Conservation (phyloP, 1,284 basidiomycete genomes). For the Ceratobasidium sp. region DNA sequence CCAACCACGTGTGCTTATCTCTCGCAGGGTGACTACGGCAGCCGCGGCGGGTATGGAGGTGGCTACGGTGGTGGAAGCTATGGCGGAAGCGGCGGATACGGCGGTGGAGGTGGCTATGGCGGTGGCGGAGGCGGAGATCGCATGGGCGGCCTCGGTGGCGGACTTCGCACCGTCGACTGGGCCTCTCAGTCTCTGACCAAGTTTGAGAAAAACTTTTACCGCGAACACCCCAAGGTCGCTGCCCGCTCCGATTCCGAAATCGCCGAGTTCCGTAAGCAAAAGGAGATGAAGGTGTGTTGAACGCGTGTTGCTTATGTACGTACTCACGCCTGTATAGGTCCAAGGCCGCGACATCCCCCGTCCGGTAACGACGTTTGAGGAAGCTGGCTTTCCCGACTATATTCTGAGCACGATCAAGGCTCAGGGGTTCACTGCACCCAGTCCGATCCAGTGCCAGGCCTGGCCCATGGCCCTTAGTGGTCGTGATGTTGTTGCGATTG, state of each 20-base stretch:
- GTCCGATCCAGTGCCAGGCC: constrained; percentile 96
- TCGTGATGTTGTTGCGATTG: constrained; percentile 94
- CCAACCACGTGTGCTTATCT: not conserved
- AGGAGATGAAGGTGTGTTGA: constrained; percentile 83
- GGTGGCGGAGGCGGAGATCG: constrained; percentile 70
- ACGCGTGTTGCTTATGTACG: constrained; percentile 5
- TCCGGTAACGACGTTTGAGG: constrained; percentile 91
- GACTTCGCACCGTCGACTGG: constrained; percentile 90
- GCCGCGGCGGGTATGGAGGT: constrained; percentile 44
- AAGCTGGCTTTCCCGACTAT: constrained; percentile 96
- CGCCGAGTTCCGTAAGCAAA: constrained; percentile 80
- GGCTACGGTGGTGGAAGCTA: constrained; percentile 47
- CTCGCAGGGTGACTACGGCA: constrained; percentile 47
- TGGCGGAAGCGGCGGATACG: constrained; percentile 54
- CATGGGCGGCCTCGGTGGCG: constrained; percentile 84
- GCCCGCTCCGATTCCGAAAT: constrained; percentile 84
- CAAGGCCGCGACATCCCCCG: constrained; percentile 89
- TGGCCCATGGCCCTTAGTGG: constrained; percentile 98
- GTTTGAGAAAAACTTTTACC: constrained; percentile 98
- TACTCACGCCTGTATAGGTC: constrained; percentile 61
- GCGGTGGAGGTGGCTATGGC: constrained; percentile 62
- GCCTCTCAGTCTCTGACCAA: constrained; percentile 69
- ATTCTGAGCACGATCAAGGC: constrained; percentile 91
- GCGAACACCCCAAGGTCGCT: constrained; percentile 87
- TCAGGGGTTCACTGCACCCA: constrained; percentile 89